Percentiles rank a stretch among this genome's conserved stretches.
Evolutionary conservation across 108 stramenopile species (phyloP).

Genomic region (Nitzschia palea): DNA sequence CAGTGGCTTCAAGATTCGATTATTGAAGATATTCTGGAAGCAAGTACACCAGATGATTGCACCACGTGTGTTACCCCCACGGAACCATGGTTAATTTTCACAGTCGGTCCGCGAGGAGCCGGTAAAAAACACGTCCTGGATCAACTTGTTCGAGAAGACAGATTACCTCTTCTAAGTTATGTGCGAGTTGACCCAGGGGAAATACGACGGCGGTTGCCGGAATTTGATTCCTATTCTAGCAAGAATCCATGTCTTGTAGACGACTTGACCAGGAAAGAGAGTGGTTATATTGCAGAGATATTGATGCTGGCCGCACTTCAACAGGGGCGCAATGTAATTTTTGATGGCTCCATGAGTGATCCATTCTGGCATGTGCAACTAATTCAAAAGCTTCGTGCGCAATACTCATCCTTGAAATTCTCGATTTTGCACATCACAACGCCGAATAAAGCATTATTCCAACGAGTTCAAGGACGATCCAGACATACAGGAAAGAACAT

Average conservation of each 20-base stretch:
- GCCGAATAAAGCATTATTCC: slow-evolving; percentile 25
- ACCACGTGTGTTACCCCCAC: slow-evolving; percentile 50
- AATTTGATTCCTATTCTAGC: slow-evolving; percentile 62
- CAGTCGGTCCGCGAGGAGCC: slow-evolving; percentile 84
- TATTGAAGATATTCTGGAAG: slow-evolving; percentile 56
- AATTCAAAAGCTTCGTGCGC: slow-evolving; percentile 42
- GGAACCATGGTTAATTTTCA: slow-evolving; percentile 82
- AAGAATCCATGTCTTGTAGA: slow-evolving; percentile 57
- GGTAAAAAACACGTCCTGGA: slow-evolving; percentile 78
- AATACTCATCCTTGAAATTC: slow-evolving; percentile 34
- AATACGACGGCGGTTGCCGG: slow-evolving; percentile 71
- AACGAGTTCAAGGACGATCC: slow-evolving; percentile 17
- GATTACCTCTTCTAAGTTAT: slow-evolving; percentile 65
- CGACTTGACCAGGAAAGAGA: slow-evolving; percentile 49
- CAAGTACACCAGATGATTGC: background rate
- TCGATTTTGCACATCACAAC: slow-evolving; percentile 52
- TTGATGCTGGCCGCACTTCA: slow-evolving; percentile 49
- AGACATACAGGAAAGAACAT: slow-evolving; percentile 52
- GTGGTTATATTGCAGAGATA: slow-evolving; percentile 62
- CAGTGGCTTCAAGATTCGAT: slow-evolving; percentile 89
- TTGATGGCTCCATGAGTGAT: slow-evolving; percentile 63
- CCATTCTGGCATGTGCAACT: slow-evolving; percentile 57
- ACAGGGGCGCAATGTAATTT: slow-evolving; percentile 63
- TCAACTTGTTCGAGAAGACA: slow-evolving; percentile 48
- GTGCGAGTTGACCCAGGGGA: slow-evolving; percentile 75